Conservation (phyloP, 139 green algal genomes). For the Chlorella sp. region DNA sequence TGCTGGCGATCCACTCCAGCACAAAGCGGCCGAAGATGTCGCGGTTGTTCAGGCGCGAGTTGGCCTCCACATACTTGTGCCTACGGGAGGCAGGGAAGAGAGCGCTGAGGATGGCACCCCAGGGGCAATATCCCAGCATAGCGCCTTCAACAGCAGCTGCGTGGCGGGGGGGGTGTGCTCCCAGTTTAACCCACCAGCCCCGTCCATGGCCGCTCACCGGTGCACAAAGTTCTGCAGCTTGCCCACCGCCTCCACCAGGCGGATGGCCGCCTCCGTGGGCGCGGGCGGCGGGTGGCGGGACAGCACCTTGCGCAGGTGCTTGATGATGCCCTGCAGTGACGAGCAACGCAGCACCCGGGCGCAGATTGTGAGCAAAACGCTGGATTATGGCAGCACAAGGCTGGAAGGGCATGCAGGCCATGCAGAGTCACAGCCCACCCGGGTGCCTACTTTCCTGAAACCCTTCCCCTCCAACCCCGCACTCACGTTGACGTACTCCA, state of each 20-base stretch:
- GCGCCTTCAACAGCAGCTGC: too few species aligned
- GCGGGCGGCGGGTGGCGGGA: slow-evolving; percentile 48
- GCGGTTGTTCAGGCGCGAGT: slow-evolving; percentile 47
- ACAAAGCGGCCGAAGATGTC: slow-evolving; percentile 60
- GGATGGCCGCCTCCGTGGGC: slow-evolving; percentile 51
- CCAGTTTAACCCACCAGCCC: neutral
- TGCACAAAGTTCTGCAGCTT: slow-evolving; percentile 48
- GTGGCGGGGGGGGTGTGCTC: neutral
- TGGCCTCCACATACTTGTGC: slow-evolving; percentile 44
- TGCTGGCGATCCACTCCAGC: slow-evolving; percentile 50
- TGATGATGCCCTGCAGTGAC: slow-evolving; percentile 37
- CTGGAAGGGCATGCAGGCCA: neutral
- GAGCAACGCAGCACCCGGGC: neutral
- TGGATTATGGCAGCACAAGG: neutral
- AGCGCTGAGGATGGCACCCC: neutral
- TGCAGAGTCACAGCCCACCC: neutral
- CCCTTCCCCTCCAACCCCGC: neutral
- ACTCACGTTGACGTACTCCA: slow-evolving; percentile 55
- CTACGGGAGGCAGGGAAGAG: neutral
- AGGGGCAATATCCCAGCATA: too few species aligned
- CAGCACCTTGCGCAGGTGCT: slow-evolving; percentile 47
- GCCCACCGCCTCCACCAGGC: slow-evolving; percentile 58
- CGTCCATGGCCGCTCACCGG: neutral
- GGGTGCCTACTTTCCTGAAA: neutral
- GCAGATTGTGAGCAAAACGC: neutral